phyloP scores from a whole-genome alignment of 140 eudicot species.

The Anethum foeniculum region DNA sequence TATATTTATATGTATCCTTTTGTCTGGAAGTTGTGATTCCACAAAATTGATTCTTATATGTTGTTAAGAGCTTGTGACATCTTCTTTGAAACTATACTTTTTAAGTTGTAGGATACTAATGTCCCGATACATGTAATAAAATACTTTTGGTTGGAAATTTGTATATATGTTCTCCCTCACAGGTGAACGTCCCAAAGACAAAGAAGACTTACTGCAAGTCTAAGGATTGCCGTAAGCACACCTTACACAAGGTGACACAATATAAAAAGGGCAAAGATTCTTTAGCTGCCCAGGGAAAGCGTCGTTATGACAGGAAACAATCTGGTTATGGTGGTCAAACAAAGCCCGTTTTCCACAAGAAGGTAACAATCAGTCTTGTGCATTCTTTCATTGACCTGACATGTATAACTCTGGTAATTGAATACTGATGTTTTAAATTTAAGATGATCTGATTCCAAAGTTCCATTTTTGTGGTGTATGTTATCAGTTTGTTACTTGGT shows the following conservation, averaged over 20 bases:
- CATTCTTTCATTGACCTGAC: background rate
- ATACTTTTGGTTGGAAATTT: background rate
- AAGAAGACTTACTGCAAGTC: constrained; percentile 19
- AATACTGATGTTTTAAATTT: too few relatives aligned
- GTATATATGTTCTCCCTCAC: background rate
- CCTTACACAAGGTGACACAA: constrained; percentile 15
- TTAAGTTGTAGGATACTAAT: too few relatives aligned
- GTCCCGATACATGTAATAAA: too few relatives aligned
- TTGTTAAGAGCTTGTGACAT: too few relatives aligned
- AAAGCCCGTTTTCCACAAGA: constrained; percentile 15
- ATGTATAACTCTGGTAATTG: background rate
- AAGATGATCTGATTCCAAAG: too few relatives aligned
- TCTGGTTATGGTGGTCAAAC: constrained; percentile 19
- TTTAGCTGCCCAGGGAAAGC: constrained; percentile 17
- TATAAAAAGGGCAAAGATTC: constrained; percentile 14
- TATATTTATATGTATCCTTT: too few relatives aligned
- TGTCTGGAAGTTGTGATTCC: too few relatives aligned
- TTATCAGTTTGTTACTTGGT: background rate
- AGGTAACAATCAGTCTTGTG: background rate
- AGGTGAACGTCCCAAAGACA: constrained; percentile 17
- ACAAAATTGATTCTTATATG: too few relatives aligned
- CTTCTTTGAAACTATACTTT: too few relatives aligned
- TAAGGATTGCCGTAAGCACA: constrained; percentile 14
- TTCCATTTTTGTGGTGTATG: background rate
- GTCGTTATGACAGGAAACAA: constrained; percentile 16